Percentiles rank a stretch among this genome's conserved stretches.
Evolutionary conservation across 371 early-diverging fungal species (phyloP).

Genomic region (Mucor circinelloides): DNA sequence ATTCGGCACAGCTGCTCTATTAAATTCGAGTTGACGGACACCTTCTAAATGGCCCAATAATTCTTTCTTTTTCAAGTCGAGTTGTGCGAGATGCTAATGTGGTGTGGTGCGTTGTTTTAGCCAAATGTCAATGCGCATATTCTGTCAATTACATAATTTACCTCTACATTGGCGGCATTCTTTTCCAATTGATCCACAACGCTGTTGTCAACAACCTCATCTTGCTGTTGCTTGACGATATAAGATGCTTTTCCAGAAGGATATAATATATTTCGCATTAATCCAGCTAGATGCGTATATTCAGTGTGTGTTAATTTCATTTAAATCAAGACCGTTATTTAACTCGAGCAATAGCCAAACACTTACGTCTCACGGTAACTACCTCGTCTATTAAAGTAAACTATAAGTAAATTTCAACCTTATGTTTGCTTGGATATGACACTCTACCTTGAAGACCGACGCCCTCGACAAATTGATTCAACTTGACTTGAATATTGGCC

Average conservation of each 20-base stretch:
- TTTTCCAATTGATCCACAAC: neutral
- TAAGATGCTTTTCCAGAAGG: constrained; percentile 50
- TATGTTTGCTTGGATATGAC: neutral
- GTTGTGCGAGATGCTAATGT: neutral
- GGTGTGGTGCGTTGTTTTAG: neutral
- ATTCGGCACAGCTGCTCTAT: constrained; percentile 47
- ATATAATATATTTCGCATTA: constrained; percentile 54
- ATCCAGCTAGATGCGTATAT: constrained; percentile 38
- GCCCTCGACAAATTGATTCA: constrained; percentile 47
- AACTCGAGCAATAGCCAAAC: neutral
- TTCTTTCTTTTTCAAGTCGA: constrained; percentile 16
- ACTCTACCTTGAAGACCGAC: constrained; percentile 43
- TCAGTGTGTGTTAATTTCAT: neutral
- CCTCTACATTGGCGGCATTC: neutral
- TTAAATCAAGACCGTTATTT: neutral
- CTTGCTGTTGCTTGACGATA: constrained; percentile 22
- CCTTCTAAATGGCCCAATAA: constrained; percentile 26
- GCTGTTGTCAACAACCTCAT: neutral
- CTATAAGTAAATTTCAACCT: neutral
- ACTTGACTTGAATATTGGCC: constrained; percentile 41
- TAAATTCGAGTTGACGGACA: constrained; percentile 32
- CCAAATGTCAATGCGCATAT: neutral
- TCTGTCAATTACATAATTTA: neutral
- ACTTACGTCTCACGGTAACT: constrained; percentile 53
- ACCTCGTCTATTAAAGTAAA: constrained; percentile 36